Conservation (phyloP, 495 filamentous ascomycete genomes). For the Letharia columbiana region DNA sequence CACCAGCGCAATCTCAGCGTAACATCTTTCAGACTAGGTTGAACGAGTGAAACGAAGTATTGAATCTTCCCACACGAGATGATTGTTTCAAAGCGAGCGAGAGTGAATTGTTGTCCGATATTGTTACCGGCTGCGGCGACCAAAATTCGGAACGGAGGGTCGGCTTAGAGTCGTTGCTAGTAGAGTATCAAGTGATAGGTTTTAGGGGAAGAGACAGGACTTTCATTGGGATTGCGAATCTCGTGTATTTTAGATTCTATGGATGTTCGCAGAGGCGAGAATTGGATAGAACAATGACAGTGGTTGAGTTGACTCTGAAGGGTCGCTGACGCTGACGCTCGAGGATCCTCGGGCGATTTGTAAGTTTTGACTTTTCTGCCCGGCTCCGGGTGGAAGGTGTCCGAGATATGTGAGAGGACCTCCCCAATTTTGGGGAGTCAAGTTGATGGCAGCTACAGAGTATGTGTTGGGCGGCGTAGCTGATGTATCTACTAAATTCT, state of each 20-base stretch:
- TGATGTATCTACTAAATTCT: background rate
- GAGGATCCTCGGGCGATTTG: background rate
- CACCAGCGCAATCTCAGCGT: background rate
- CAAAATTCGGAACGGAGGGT: background rate
- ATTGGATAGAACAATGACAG: background rate
- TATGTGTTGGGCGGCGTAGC: background rate
- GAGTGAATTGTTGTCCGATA: background rate
- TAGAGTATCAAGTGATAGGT: background rate
- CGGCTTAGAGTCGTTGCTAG: constrained; percentile 4
- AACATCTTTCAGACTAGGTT: background rate
- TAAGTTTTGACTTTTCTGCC: background rate
- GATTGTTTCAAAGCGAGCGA: background rate
- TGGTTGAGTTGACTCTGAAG: background rate
- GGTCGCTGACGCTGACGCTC: background rate
- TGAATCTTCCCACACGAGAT: background rate
- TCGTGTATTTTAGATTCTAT: background rate
- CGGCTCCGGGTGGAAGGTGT: background rate
- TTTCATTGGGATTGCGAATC: background rate
- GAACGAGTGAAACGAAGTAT: background rate
- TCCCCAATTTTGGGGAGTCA: background rate
- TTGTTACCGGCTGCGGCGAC: background rate
- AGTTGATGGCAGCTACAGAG: background rate
- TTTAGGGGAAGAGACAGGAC: background rate
- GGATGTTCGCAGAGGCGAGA: background rate
- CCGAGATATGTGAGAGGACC: background rate